Evolutionary conservation across 352 stramenopile species (phyloP).

Genomic region (Pythium sukuiense): DNA sequence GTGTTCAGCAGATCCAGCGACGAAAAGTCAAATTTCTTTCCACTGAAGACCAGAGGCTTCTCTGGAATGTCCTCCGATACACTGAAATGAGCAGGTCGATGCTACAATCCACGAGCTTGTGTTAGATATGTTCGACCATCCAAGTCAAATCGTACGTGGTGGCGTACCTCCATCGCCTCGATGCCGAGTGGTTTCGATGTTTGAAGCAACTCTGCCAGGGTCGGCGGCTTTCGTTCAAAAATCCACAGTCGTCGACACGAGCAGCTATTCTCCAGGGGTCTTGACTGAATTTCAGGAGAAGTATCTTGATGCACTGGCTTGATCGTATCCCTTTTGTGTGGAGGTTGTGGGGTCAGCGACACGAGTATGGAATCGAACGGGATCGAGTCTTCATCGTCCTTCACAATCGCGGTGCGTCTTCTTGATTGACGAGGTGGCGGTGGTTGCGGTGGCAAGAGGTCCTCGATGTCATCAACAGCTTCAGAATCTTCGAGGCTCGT

Average conservation of each 20-base stretch:
- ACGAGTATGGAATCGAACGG: constrained; percentile 36
- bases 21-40: constrained; percentile 66
- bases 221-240: constrained; percentile 45
- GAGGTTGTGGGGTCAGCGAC: constrained; percentile 55
- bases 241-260: constrained; percentile 39
- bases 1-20: constrained; percentile 37
- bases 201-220: constrained; percentile 36
- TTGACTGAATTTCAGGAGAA: neutral
- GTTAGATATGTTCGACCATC: no score
- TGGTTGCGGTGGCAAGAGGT: constrained; percentile 54
- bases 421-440: neutral
- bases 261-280: no score
- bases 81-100: constrained; percentile 59
- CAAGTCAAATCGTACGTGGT: neutral
- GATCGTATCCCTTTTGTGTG: constrained; percentile 2
- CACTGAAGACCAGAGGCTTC: constrained; percentile 74
- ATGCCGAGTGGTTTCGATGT: constrained; percentile 52
- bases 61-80: constrained; percentile 56
- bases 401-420: constrained; percentile 3
- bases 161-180: constrained; percentile 38
- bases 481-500: constrained; percentile 38
- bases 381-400: constrained; percentile 52
- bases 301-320: neutral
- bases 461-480: constrained; percentile 55
- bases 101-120: constrained; percentile 28